Base-by-base conservation (phyloP, 1,284 basidiomycete species). In the Xerocomus amazonicus region DNA sequence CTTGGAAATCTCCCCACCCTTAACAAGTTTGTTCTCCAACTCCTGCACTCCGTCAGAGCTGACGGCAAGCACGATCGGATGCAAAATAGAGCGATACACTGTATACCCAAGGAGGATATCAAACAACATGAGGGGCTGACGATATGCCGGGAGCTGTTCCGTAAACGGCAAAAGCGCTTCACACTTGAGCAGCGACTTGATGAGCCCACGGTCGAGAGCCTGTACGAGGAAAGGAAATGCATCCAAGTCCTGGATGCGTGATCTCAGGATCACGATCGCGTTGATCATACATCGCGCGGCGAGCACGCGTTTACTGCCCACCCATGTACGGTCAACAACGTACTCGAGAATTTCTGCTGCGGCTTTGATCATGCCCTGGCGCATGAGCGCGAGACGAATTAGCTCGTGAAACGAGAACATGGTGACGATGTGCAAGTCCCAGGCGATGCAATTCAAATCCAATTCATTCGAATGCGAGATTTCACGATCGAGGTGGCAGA, bases 391-490 rank as follows among this genome's bases (percentile, higher is more conserved):
- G 9, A 53, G 31, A 23, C 53, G 49, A 9, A 66, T 59, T 10
- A 44, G 27, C 16, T 54, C 52, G 6, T 33, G 65, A 28, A 61
- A 52, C 9, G 61, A 46, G 23, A 66, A 42, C 5, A 51, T 40
- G 14, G 59, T 60, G 41, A 66, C 28, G 38, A 63, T 56, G 19
- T 66, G 63, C 43, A 63, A 47, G 33, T 66, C 65, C 62, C 61
- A 67, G 6, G 57, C 65, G 8, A 63, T 49, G 23, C 65, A 66
- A 32, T 47, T 39, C 6, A 65, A n/a, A 46, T 63, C 65, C 43
- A 56, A 41, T 17, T 45, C 35, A 3, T 28, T 9, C 9, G 35
- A n/a, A 4, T 45, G 63, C 10, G 50, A 52, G 10, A 66, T 55
- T 38, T 63, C 63, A 9, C 44, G 57, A 27, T 59, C 57, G 9